phyloP scores from a whole-genome alignment of 352 stramenopile species.

The Phytopythium boreale region DNA sequence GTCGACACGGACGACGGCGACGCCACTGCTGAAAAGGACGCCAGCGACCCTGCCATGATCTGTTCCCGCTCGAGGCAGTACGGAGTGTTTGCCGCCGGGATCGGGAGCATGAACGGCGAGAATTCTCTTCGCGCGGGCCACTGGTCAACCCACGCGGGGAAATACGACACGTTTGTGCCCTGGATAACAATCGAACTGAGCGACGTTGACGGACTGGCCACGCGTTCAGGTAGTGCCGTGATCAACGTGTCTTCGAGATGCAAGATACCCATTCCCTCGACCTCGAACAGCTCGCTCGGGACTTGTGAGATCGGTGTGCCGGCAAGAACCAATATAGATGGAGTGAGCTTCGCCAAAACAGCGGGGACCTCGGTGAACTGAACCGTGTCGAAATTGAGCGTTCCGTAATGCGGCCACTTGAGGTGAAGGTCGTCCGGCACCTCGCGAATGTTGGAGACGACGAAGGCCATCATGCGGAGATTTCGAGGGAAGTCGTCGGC shows the following conservation, averaged over 20 bases:
- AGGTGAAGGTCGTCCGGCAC: conserved; percentile 24
- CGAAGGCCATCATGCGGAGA: conserved; percentile 22
- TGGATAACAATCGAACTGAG: background rate
- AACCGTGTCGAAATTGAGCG: conserved; percentile 20
- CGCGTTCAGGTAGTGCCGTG: conserved; percentile 15
- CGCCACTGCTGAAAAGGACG: background rate
- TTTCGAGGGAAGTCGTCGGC: conserved; percentile 16
- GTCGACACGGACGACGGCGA: background rate
- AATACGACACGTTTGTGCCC: background rate
- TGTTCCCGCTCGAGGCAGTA: background rate
- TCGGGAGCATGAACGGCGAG: background rate
- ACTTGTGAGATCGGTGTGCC: conserved; percentile 17
- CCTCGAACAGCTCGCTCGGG: conserved; percentile 20
- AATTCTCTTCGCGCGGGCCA: background rate
- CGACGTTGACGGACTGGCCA: background rate
- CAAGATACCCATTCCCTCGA: conserved; percentile 23
- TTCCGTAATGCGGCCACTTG: conserved; percentile 23
- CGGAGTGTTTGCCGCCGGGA: background rate
- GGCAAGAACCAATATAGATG: conserved; percentile 15
- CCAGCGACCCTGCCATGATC: background rate
- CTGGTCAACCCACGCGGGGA: background rate
- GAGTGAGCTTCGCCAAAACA: conserved; percentile 16
- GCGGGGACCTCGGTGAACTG: conserved; percentile 22
- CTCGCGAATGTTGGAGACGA: conserved; percentile 19
- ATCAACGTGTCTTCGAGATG: conserved; percentile 20